phyloP scores from a whole-genome alignment of 2,329 filamentous ascomycete species.

The Lecanicillium sp. region DNA sequence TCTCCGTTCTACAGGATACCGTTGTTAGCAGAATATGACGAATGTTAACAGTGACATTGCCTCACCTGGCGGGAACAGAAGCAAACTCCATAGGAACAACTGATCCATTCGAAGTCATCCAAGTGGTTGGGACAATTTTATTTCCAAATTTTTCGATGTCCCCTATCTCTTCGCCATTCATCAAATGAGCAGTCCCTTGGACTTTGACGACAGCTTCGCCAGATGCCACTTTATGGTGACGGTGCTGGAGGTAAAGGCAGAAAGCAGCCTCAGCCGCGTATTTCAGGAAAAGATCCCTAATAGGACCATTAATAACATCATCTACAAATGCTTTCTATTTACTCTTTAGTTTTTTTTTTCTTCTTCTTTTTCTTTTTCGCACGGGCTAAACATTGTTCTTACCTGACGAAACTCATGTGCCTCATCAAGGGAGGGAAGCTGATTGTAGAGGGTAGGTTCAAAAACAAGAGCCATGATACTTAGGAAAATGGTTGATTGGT shows the following conservation, averaged over 20 bases:
- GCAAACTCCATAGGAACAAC: not conserved
- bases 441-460: not conserved
- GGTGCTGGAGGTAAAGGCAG: not conserved
- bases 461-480: not conserved
- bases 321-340: not conserved
- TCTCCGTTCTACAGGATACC: too few species aligned
- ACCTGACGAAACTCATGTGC: not conserved
- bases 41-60: too few species aligned
- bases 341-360: too few species aligned
- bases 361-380: too few species aligned
- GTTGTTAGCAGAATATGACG: too few species aligned
- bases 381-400: not conserved
- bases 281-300: not conserved
- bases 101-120: not conserved
- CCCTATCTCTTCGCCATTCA: not conserved
- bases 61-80: not conserved
- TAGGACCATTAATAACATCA: not conserved
- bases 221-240: not conserved
- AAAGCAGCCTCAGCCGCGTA: not conserved
- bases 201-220: not conserved
- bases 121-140: not conserved
- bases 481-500: too few species aligned
- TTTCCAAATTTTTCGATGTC: not conserved
- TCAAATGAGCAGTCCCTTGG: not conserved
- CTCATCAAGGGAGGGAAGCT: not conserved